These are phyloP conservation scores for Candida manassasensis DNA, from an alignment of 805 yeast genomes.

Conservation along the genomic window DNA sequence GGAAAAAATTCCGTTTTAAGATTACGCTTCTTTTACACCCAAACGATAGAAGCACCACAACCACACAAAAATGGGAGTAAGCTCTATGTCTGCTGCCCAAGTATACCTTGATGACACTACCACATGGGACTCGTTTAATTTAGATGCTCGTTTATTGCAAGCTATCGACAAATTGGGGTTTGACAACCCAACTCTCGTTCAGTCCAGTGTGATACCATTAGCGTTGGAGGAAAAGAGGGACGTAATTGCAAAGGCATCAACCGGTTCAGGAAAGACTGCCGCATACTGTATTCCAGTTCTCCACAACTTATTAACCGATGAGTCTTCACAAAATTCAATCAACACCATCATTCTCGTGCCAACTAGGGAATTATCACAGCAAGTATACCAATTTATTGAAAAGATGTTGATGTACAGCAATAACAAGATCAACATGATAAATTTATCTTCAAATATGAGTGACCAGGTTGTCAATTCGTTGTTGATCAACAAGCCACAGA, in stretches of 20 bases:
- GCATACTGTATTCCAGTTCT: slow-evolving; percentile 86
- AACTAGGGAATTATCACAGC: slow-evolving; percentile 85
- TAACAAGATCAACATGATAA: slow-evolving; percentile 56
- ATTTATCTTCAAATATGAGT: slow-evolving; percentile 61
- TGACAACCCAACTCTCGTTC: slow-evolving; percentile 84
- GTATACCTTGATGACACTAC: slow-evolving; percentile 68
- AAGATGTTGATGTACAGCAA: slow-evolving; percentile 69
- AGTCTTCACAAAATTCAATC: slow-evolving; percentile 25
- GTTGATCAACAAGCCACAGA: slow-evolving; percentile 70
- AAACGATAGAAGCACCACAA: neutral
- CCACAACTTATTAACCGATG: slow-evolving; percentile 59
- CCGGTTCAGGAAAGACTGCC: slow-evolving; percentile 95
- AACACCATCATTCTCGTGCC: slow-evolving; percentile 82
- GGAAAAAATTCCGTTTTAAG: neutral
- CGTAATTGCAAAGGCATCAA: slow-evolving; percentile 87
- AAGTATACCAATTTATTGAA: slow-evolving; percentile 68
- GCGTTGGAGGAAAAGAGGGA: slow-evolving; percentile 89
- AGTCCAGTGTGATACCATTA: slow-evolving; percentile 84
- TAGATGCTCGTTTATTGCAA: slow-evolving; percentile 80
- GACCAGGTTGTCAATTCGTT: slow-evolving; percentile 70
- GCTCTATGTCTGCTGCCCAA: slow-evolving; percentile 48
- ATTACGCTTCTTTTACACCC: neutral
- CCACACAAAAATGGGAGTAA: slow-evolving; percentile 3
- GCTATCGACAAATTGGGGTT: slow-evolving; percentile 79
- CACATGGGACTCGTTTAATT: slow-evolving; percentile 68